Evolutionary conservation across 495 filamentous ascomycete genomes (phyloP), one percentile per base, ranked within the genome.

Genomic region (Melanomma pulvis-pyrius): DNA sequence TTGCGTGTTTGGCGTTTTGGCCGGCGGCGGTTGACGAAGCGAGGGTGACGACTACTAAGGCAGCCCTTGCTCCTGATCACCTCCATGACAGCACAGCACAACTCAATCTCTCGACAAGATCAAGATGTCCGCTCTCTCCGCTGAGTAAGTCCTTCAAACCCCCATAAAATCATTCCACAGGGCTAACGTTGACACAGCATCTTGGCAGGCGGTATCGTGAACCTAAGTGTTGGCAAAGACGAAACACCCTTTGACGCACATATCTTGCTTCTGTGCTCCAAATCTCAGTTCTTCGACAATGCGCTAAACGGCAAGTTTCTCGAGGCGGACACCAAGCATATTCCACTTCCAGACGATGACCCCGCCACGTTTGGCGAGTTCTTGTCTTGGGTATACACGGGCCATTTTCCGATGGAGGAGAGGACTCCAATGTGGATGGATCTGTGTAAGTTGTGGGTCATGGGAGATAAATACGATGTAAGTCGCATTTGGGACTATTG

Each of bases 201-300:
- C 30, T 61, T 67, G 29, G 11, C 53, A 4, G 56, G 63, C 15
- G 63, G 57, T 30, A 56, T 67, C 48, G 55, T 46, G 21, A 48
- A 54, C 24, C 30, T 67, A 0, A 26, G 13, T 17, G 47, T 66
- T 21, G 63, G 56, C 24, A 9, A 46, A 21, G 24, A 55, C 17
- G 57, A 60, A 19, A 49, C 54, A 11, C 54, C 57, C 6, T 61
- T 67, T 34, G 49, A 61, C 24, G 63, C 55, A 1, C 63, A 67
- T 36, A 46, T 56, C 25, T 24, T 50, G 30, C 46, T 67, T 17
- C 57, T 61, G 12, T 67, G 63, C 48, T 9, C 19, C 6, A 26
- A 25, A 26, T 67, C 56, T 1, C 29, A 57, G 8, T 67, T 67
- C 49, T 67, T 67, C 46, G 49, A 54, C 47, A 61, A 60, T n/a